phyloP scores from a whole-genome alignment of 192 early-diverging fungal species.

The Pecoramyces ruminantium region DNA sequence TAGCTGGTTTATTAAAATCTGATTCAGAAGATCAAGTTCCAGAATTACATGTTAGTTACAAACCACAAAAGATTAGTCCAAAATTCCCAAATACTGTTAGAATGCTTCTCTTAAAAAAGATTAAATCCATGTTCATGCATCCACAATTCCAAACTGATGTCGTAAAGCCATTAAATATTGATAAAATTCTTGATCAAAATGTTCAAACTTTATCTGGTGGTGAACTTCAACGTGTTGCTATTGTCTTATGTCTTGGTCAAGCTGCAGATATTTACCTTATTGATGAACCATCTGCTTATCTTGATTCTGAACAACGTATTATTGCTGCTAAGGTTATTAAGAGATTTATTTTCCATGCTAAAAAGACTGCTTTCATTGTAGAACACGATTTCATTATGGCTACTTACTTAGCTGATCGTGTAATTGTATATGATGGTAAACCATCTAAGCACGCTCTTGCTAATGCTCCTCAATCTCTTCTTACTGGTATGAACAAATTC shows the following conservation, averaged over 20 bases:
- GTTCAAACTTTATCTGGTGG: conserved; percentile 74
- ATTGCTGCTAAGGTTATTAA: conserved; percentile 98
- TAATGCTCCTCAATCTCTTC: conserved; percentile 66
- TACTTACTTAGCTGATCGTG: conserved; percentile 89
- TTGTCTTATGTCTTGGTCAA: conserved; percentile 71
- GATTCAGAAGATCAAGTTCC: conserved; percentile 67
- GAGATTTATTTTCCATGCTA: conserved; percentile 82
- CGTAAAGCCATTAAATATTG: conserved; percentile 81
- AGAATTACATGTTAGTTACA: conserved; percentile 78
- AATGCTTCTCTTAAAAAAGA: conserved; percentile 76
- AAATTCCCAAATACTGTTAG: conserved; percentile 85
- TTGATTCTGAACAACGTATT: conserved; percentile 98
- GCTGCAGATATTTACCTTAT: conserved; percentile 94
- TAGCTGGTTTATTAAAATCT: conserved; percentile 65
- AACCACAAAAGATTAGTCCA: conserved; percentile 96
- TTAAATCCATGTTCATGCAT: conserved; percentile 66
- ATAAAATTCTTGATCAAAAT: conserved; percentile 81
- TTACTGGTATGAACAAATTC: conserved; percentile 94
- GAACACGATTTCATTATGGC: conserved; percentile 89
- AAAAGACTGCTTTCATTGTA: conserved; percentile 74
- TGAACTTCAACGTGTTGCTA: conserved; percentile 97
- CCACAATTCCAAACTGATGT: conserved; percentile 96
- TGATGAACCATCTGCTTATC: conserved; percentile 93
- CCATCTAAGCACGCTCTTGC: conserved; percentile 75
- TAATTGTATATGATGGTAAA: conserved; percentile 83